Conservation (phyloP, 129 eudicot species). For the Daucus carota region DH1_v3.0 NC_030383.2:56321501-56322000, state of each 20-base stretch:
- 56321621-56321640: neutral
- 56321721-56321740: neutral
- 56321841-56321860: too few relatives aligned
- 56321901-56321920: neutral
- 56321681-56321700: neutral
- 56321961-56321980: constrained; percentile 67
- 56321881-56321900: too few relatives aligned
- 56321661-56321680: neutral
- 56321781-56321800: constrained; percentile 1
- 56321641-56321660: neutral
- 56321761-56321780: neutral
- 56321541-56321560: neutral
- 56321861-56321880: neutral
- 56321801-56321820: neutral
- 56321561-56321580: neutral
- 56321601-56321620: too few relatives aligned
- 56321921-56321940: neutral
- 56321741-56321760: neutral
- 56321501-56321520: neutral
- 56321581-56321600: neutral
- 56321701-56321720: neutral
- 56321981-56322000: constrained; percentile 90
- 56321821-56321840: too few relatives aligned
- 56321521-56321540: neutral
- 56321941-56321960: neutral